Evolutionary conservation across 2,329 filamentous ascomycete genomes (phyloP).

Genomic region (Sphaceloma murrayae): DNA sequence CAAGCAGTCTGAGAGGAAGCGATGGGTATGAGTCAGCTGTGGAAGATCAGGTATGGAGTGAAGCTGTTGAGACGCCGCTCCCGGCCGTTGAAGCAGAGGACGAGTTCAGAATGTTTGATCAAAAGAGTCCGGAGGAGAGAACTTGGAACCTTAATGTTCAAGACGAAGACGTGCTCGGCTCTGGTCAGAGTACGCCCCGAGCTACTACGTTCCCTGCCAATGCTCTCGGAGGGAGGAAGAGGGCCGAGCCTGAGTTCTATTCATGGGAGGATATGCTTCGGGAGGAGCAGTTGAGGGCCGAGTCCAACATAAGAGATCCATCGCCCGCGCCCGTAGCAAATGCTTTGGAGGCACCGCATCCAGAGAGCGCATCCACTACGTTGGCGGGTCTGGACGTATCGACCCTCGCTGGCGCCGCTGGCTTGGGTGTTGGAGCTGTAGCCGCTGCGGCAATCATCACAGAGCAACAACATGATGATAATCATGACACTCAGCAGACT

Average conservation of each 20-base stretch:
- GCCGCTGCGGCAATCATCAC: conserved; percentile 5
- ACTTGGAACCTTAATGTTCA: too few species aligned
- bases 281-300: conserved; percentile 26
- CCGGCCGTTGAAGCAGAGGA: conserved; percentile 1
- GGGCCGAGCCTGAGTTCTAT: conserved; percentile 29
- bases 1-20: conserved; percentile 31
- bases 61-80: conserved; percentile 23
- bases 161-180: conserved; percentile 45
- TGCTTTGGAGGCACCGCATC: not conserved
- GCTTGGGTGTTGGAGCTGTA: not conserved
- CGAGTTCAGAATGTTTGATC: conserved; percentile 4
- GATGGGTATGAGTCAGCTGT: conserved; percentile 39
- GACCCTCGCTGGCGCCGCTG: conserved; percentile 6
- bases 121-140: conserved; percentile 7
- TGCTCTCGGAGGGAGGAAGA: conserved; percentile 19
- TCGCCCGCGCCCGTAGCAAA: too few species aligned
- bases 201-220: conserved; percentile 42
- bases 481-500: not conserved
- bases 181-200: conserved; percentile 59
- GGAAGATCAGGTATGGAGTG: conserved; percentile 27
- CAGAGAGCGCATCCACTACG: not conserved
- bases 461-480: not conserved
- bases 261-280: conserved; percentile 31
- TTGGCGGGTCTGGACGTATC: not conserved
- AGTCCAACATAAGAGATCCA: not conserved